These are phyloP conservation scores for Mytilinidion resinicola DNA, from an alignment of 495 filamentous ascomycete genomes.

Conservation along the genomic window DNA sequence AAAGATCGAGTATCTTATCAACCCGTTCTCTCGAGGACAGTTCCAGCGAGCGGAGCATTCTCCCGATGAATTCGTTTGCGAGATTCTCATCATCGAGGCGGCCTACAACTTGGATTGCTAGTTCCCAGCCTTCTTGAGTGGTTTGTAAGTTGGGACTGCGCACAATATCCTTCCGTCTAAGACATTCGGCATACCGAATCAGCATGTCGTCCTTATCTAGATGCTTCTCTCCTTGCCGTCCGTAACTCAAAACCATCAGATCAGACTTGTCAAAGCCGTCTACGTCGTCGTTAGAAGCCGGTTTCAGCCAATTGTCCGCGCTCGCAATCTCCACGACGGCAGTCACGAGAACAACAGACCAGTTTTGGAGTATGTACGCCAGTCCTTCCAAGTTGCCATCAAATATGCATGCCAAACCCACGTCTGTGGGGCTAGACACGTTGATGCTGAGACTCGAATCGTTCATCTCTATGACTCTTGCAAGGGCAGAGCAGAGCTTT, in stretches of 20 bases:
- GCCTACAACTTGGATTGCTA: constrained; percentile 69
- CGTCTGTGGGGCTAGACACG: constrained; percentile 62
- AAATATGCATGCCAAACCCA: constrained; percentile 71
- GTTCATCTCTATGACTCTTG: constrained; percentile 42
- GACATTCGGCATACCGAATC: constrained; percentile 57
- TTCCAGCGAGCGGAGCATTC: constrained; percentile 57
- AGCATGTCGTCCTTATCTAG: constrained; percentile 60
- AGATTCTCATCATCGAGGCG: constrained; percentile 60
- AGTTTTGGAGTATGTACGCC: constrained; percentile 63
- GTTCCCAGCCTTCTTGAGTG: constrained; percentile 70
- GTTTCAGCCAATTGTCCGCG: constrained; percentile 64
- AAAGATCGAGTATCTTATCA: constrained; percentile 66
- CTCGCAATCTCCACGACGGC: constrained; percentile 74
- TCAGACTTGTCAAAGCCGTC: constrained; percentile 50
- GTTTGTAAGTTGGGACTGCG: constrained; percentile 31
- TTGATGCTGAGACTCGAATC: constrained; percentile 60
- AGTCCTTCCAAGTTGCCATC: constrained; percentile 69
- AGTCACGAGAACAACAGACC: constrained; percentile 69
- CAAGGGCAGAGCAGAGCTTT: constrained; percentile 48
- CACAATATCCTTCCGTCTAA: constrained; percentile 42
- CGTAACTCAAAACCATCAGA: constrained; percentile 56
- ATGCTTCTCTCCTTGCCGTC: constrained; percentile 29
- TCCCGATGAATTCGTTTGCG: constrained; percentile 60
- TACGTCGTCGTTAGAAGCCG: constrained; percentile 35
- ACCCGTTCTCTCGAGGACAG: constrained; percentile 60